Percentiles rank a stretch among this genome's conserved stretches.
phyloP scores from a whole-genome alignment of 1,139 yeast genomes.

The Cylindricascospora bacillispora region DNA sequence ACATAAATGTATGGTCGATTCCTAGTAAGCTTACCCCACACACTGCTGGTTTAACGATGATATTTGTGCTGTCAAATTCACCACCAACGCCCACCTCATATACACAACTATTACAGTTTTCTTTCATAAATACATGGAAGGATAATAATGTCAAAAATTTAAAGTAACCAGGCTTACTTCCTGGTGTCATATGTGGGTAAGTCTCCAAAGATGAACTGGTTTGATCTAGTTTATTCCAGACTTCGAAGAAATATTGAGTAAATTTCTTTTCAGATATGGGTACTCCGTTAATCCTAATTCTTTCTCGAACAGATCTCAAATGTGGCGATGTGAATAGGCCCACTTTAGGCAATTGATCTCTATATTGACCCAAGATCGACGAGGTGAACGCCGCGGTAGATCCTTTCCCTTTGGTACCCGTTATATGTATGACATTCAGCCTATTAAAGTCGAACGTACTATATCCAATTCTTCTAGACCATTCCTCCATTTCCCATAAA shows the following conservation, averaged over 20 bases:
- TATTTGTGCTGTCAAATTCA: slow-evolving; percentile 87
- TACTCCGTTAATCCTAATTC: slow-evolving; percentile 76
- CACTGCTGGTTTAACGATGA: slow-evolving; percentile 65
- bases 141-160: slow-evolving; percentile 80
- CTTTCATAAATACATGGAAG: slow-evolving; percentile 78
- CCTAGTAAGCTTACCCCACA: slow-evolving; percentile 84
- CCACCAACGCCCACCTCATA: slow-evolving; percentile 99
- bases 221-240: slow-evolving; percentile 67
- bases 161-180: slow-evolving; percentile 84
- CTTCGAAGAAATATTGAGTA: slow-evolving; percentile 82
- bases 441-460: slow-evolving; percentile 52
- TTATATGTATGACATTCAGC: slow-evolving; percentile 75
- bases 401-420: slow-evolving; percentile 98
- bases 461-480: slow-evolving; percentile 82
- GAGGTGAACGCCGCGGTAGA: slow-evolving; percentile 93
- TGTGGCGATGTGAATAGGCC: slow-evolving; percentile 96
- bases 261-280: slow-evolving; percentile 75
- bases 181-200: slow-evolving; percentile 65
- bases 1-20: slow-evolving; percentile 80
- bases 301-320: slow-evolving; percentile 80
- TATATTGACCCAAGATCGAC: slow-evolving; percentile 60
- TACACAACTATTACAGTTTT: slow-evolving; percentile 83
- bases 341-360: slow-evolving; percentile 34
- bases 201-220: slow-evolving; percentile 42
- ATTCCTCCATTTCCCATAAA: slow-evolving; percentile 80